Conservation (phyloP, 108 stramenopile genomes). For the Licmophora abbreviata region DNA sequence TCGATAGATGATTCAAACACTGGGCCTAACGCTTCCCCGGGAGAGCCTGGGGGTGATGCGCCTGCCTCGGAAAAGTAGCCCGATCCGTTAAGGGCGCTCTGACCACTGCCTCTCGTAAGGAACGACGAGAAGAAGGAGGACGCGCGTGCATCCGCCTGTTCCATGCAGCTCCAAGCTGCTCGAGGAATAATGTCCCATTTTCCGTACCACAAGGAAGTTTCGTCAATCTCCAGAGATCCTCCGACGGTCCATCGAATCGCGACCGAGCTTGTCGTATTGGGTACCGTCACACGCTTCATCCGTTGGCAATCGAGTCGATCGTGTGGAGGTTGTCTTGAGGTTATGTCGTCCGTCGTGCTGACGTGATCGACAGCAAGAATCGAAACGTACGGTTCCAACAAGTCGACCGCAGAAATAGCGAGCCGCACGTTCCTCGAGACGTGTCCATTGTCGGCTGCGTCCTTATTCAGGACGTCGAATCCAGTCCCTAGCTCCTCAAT, state of each 20-base stretch:
- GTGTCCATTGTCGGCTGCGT: conserved; percentile 52
- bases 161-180: conserved; percentile 10
- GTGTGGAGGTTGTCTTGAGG: too few relatives aligned
- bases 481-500: conserved; percentile 48
- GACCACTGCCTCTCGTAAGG: conserved; percentile 4
- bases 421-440: conserved; percentile 86
- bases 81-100: conserved; percentile 10
- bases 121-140: conserved; percentile 15
- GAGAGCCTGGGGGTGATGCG: conserved; percentile 13
- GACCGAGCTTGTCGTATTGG: conserved; percentile 8
- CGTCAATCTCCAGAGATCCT: conserved; percentile 62
- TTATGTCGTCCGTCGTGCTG: conserved; percentile 43
- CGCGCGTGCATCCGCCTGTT: conserved; percentile 11
- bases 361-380: conserved; percentile 41
- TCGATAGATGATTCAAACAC: conserved; percentile 45
- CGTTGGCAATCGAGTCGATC: conserved; percentile 7
- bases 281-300: conserved; percentile 15
- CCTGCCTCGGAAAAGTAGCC: conserved; percentile 24
- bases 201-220: conserved; percentile 61
- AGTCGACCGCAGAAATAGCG: conserved; percentile 68
- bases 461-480: conserved; percentile 29
- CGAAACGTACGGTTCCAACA: conserved; percentile 85
- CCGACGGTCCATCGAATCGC: conserved; percentile 75
- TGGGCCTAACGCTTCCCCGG: conserved; percentile 18
- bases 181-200: conserved; percentile 48